Evolutionary conservation across 2,329 filamentous ascomycete species (phyloP), one percentile per base, ranked within the genome.

Genomic region (Diatrype stigma): DNA sequence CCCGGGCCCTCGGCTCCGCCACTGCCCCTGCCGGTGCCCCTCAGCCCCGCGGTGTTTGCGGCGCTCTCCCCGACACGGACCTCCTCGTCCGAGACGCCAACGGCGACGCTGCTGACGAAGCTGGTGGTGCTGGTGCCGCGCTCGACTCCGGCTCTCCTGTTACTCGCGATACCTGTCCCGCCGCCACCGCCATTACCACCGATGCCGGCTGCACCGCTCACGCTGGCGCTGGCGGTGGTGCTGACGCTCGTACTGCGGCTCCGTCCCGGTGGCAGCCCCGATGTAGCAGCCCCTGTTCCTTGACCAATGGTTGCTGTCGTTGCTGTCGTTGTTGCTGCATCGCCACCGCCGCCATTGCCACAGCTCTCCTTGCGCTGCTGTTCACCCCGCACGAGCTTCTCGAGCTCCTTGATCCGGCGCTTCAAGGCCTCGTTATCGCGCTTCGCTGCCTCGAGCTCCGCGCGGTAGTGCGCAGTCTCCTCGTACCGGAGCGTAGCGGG

Each of bases 391-490:
- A 85, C 69, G 55, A 74, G 68, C 35, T 75, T 72, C 68, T 87
- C 84, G 11, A 87, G 67, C 42, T 87, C 84, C 44, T 81, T 75
- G 51, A 87, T 79, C 14, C 80, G 75, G 49, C 76, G 73, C 70
- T 83, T 84, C 44, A 87, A 67, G 0, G 67, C 64, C 48, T 87
- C 84, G 53, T 87, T 87, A 67, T 87, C 84, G 45, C 76, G 73
- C 68, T 84, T 86, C 37, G 81, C 79, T 5, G 60, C 69, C 22
- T 87, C 84, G 0, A 87, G 70, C 62, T 87, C 84, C 35, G 76
- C 72, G 4, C 82, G 73, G 59, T 81, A 82, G 52, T 76, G 78
- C 0, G 77, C 78, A 1, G 80, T 80, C 65, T 87, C 84, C 57
- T 86, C 84, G 62, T 84, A 85, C 12, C 83, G 76, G 11, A 74